Evolutionary conservation across 1,284 basidiomycete genomes (phyloP).

Genomic region (Cryptococcus deneoformans): DNA sequence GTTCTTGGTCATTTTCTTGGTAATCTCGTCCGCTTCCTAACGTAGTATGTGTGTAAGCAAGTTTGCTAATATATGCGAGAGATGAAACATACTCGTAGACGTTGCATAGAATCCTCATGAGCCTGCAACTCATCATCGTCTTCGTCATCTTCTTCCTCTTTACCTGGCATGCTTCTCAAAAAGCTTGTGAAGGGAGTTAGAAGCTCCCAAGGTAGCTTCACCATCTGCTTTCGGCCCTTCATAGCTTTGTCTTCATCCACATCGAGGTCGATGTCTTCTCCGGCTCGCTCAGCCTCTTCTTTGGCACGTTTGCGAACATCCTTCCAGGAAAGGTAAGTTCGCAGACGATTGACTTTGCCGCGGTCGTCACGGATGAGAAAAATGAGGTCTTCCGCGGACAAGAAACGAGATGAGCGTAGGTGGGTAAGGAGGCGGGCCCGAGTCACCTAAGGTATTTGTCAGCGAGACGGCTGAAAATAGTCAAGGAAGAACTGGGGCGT

Average conservation of each 20-base stretch:
- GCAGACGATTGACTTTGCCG: constrained; percentile 86
- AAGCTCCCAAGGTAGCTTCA: constrained; percentile 96
- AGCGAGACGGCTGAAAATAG: not conserved
- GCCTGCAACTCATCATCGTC: constrained; percentile 97
- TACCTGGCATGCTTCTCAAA: constrained; percentile 52
- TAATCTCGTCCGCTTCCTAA: constrained; percentile 91
- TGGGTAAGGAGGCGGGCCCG: constrained; percentile 83
- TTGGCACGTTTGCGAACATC: constrained; percentile 96
- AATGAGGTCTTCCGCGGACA: constrained; percentile 91
- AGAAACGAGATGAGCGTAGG: constrained; percentile 75
- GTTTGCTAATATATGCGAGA: not conserved
- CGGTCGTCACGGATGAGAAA: constrained; percentile 94
- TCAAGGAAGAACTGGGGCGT: constrained; percentile 27
- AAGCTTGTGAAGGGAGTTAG: constrained; percentile 87
- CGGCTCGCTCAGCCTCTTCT: constrained; percentile 57
- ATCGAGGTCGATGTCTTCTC: constrained; percentile 73
- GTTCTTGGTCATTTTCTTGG: constrained; percentile 91
- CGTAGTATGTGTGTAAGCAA: not conserved
- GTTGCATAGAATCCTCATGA: constrained; percentile 85
- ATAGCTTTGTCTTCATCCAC: constrained; percentile 65
- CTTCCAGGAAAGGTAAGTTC: constrained; percentile 97
- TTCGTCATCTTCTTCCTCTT: constrained; percentile 72
- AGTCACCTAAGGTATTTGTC: constrained; percentile 61
- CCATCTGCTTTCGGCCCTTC: constrained; percentile 88
- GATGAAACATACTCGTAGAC: constrained; percentile 62